Evolutionary conservation across 2,329 filamentous ascomycete genomes (phyloP), one percentile per base, ranked within the genome.

Genomic region (Escovopsis sp.): DNA sequence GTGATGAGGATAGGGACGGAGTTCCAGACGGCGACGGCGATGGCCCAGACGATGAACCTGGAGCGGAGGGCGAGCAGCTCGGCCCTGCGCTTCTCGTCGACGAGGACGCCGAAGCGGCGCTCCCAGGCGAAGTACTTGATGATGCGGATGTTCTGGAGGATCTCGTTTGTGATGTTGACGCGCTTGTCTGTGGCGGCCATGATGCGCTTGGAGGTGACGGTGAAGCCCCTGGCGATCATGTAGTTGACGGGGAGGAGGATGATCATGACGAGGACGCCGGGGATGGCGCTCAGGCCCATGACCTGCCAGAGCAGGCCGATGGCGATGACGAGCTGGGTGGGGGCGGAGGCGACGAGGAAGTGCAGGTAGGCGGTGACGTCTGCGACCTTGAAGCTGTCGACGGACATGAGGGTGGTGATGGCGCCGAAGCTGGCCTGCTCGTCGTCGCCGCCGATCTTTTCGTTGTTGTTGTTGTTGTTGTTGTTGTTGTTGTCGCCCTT

Each of bases 121-220:
- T 98, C 91, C 91, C 91, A 98, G 0, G 91, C 89, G 58, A 98
- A 98, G 61, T 91, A 98, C 58, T 98, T 98, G 74, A 98, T 96
- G 58, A 98, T 95, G 40, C 91, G 79, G 50, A 98, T 96, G 53
- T 96, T 98, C 56, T 94, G 88, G 25, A 98, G 68, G 7, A 96
- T 84, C 61, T 98, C 91, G 58, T 98, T 98, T 5, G 91, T 98
- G 5, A 87, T 82, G 56, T 95, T 85, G 48, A 98, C 96, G 41
- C 91, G 80, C 55, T 91, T 91, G 62, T 98, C 91, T 3, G 91
- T 98, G 15, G 87, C 87, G 40, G 83, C 76, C 65, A 96, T 79
- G 53, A 98, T 96, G 50, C 78, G 76, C 64, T 94, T 94, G 57
- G 95, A 91, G 2, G 86, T 85, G 40, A 72, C 74, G 50, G 80